Evolutionary conservation across 2,329 filamentous ascomycete genomes (phyloP), one percentile per base, ranked within the genome.

Genomic region (Leptographium galeiforme): DNA sequence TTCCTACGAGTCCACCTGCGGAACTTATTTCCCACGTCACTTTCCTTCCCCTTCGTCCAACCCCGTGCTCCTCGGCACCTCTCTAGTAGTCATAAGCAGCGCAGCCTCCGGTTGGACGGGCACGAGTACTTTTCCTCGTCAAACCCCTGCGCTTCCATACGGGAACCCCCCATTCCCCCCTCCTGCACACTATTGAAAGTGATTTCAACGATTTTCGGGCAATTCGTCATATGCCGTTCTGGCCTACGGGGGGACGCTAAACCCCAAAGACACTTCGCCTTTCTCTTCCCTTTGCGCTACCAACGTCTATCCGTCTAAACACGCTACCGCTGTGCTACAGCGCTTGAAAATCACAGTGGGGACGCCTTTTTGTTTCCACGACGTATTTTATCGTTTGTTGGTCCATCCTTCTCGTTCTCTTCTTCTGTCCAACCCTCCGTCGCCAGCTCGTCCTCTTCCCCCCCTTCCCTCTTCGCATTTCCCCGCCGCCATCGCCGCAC

Each of bases 231-330:
- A 40, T 38, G 12, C 19, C 19, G 19, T 11, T 8, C 18, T 25
- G 36, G 32, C 18, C 47, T 38, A 30, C 5, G 11, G 40, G 8
- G n/a, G 18, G 6, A 38, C 47, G 47, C 36, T 49, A 49, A 40
- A 14, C 47, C 47, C 13, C 18, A 49, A 49, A 49, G 14, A 33
- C 47, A 38, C 36, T 33, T 49, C 47, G 47, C 36, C 34, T 14
- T 16, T 14, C 30, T 40, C 36, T 36, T 30, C 36, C 34, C 36
- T 25, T 49, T 12, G 16, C 33, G 47, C 47, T 49, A 49, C 47
- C 47, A 49, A 49, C 47, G 36, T 39, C 47, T 40, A 49, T 19
- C 34, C 47, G 47, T 39, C 46, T n/a, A 48, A 48, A 48, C 46
- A 48, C 46, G 46, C 46, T 48, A 48, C 25, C 45, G 44, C 16